These are phyloP conservation scores for Pseudonitzschia delicatissima DNA, from an alignment of 108 stramenopile genomes.

Conservation along the genomic window DNA sequence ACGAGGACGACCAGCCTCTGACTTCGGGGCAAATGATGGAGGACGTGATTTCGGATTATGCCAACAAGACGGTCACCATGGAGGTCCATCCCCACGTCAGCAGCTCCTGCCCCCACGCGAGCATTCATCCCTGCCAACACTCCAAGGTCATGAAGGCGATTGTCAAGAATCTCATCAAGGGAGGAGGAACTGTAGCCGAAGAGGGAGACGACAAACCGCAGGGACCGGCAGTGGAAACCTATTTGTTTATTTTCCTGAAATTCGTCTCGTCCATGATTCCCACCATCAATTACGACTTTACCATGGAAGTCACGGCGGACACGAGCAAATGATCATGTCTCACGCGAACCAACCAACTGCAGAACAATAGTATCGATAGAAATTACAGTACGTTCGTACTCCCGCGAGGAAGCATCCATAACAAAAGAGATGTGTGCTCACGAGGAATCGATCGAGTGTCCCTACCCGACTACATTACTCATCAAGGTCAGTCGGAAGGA, in stretches of 20 bases:
- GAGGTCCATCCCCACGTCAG: conserved; percentile 93
- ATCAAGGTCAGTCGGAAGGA: too few relatives aligned
- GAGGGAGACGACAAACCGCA: conserved; percentile 9
- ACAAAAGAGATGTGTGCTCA: too few relatives aligned
- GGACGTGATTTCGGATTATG: conserved; percentile 98
- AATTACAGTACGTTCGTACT: too few relatives aligned
- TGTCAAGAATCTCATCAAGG: conserved; percentile 79
- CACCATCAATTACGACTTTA: conserved; percentile 99
- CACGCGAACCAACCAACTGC: too few relatives aligned
- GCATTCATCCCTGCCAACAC: conserved; percentile 99
- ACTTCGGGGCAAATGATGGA: conserved; percentile 92
- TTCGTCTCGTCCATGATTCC: conserved; percentile 98
- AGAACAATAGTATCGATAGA: not conserved
- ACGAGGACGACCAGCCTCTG: conserved; percentile 69
- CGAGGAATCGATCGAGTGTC: too few relatives aligned
- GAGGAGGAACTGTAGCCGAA: not conserved
- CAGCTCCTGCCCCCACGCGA: conserved; percentile 73
- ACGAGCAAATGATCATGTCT: conserved; percentile 66
- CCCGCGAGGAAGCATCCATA: too few relatives aligned
- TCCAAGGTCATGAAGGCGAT: conserved; percentile 98
- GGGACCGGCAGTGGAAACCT: conserved; percentile 88
- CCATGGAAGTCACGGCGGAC: conserved; percentile 90
- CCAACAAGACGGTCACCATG: conserved; percentile 97
- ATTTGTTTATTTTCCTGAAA: conserved; percentile 98
- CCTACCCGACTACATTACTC: too few relatives aligned